These are phyloP conservation scores for slime mould (Dictyostelium discoideum) DNA, from an alignment of 78 protist species.

Conservation along the genomic window DNA sequence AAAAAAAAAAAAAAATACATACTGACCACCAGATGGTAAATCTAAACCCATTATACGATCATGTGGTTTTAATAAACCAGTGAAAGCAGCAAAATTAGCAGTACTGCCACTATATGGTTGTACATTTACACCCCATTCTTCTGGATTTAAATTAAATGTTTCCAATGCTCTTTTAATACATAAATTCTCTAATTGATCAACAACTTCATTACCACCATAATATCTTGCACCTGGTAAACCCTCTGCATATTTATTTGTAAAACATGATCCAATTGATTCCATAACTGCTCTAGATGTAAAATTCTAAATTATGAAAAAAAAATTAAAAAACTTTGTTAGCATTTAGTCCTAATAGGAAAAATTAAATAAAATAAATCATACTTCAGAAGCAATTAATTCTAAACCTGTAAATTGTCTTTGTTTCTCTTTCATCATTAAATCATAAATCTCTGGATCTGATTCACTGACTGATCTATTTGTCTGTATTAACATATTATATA, in stretches of 20 bases:
- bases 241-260: constrained; percentile 99
- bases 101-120: constrained; percentile 97
- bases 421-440: constrained; percentile 94
- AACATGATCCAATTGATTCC: constrained; percentile 97
- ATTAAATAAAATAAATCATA: constrained; percentile 76
- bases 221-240: constrained; percentile 97
- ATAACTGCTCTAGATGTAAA: constrained; percentile 98
- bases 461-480: constrained; percentile 72
- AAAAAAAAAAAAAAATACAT: constrained; percentile 2
- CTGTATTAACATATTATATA: background rate
- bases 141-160: constrained; percentile 93
- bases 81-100: constrained; percentile 97
- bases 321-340: background rate
- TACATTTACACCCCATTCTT: constrained; percentile 99
- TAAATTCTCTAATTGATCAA: constrained; percentile 95
- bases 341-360: no score
- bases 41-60: constrained; percentile 99
- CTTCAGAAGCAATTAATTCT: constrained; percentile 98
- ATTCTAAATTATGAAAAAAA: constrained; percentile 85
- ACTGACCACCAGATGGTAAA: constrained; percentile 99
- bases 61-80: constrained; percentile 97
- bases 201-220: constrained; percentile 99
- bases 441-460: constrained; percentile 94
- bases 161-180: constrained; percentile 96
- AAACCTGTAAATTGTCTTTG: constrained; percentile 97